phyloP scores from a whole-genome alignment of 805 yeast species.

The Candida namnaoensis region DNA sequence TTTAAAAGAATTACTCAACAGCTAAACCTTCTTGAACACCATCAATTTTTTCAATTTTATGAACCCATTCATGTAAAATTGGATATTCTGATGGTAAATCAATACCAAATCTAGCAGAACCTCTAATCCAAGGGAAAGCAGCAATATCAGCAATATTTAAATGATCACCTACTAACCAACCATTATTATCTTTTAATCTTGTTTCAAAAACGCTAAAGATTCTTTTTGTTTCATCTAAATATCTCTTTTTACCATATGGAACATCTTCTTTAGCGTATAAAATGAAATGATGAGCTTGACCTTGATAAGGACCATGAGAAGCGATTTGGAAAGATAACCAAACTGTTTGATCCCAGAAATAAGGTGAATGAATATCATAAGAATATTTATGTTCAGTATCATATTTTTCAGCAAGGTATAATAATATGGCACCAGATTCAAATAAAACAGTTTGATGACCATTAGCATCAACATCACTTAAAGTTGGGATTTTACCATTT shows the following conservation, averaged over 20 bases:
- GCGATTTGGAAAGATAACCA: constrained; percentile 52
- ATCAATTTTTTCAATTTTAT: constrained; percentile 21
- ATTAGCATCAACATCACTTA: constrained; percentile 26
- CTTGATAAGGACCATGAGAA: constrained; percentile 54
- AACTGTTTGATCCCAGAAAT: constrained; percentile 44
- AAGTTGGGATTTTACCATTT: constrained; percentile 56
- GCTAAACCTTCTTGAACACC: constrained; percentile 24
- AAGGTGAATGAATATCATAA: constrained; percentile 23
- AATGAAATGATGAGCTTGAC: constrained; percentile 46
- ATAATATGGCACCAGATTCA: constrained; percentile 57
- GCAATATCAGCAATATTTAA: constrained; percentile 52
- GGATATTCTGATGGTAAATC: constrained; percentile 29
- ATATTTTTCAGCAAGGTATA: constrained; percentile 50
- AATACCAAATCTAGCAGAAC: constrained; percentile 10
- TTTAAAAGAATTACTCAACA: constrained; percentile 4
- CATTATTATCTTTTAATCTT: constrained; percentile 38
- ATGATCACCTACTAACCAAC: constrained; percentile 53
- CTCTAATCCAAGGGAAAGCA: constrained; percentile 36
- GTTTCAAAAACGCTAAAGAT: constrained; percentile 46
- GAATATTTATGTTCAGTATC: constrained; percentile 42
- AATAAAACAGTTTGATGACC: constrained; percentile 37
- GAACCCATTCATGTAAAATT: constrained; percentile 29
- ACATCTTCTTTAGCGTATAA: constrained; percentile 38
- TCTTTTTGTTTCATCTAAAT: constrained; percentile 40
- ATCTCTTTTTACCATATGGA: constrained; percentile 46